phyloP scores from a whole-genome alignment of 108 stramenopile species.

The Fragilaria radians region DNA sequence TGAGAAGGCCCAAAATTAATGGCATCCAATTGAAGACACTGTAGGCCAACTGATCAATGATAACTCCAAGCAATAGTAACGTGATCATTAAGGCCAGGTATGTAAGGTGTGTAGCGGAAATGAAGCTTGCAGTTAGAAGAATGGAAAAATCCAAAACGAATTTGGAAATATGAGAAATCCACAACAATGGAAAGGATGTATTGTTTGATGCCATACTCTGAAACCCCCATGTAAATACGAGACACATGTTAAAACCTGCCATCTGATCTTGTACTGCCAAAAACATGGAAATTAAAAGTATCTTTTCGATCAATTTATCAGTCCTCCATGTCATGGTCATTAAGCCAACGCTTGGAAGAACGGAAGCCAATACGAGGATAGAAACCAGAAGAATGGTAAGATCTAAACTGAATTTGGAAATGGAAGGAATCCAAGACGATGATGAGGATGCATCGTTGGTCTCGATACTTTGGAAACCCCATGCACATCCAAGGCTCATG shows the following conservation, averaged over 20 bases:
- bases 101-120: conserved; percentile 44
- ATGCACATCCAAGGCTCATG: background rate
- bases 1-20: conserved; percentile 44
- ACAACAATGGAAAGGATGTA: too few species aligned
- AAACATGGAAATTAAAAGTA: conserved; percentile 12
- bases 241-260: background rate
- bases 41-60: conserved; percentile 50
- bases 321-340: background rate
- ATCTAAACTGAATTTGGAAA: too few species aligned
- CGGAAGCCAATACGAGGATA: background rate
- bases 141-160: too few species aligned
- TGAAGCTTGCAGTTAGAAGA: too few species aligned
- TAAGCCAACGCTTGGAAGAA: background rate
- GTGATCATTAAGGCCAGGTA: conserved; percentile 48
- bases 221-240: conserved; percentile 20
- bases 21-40: conserved; percentile 34
- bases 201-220: conserved; percentile 39
- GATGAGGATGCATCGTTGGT: background rate
- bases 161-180: too few species aligned
- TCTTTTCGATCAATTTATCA: background rate
- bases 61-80: conserved; percentile 11
- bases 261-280: background rate
- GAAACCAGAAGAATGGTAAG: background rate
- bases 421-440: too few species aligned
- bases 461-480: background rate